Percentiles rank a stretch among this genome's conserved stretches.
Evolutionary conservation across 2,329 filamentous ascomycete species (phyloP).

Genomic region (Fusarium odoratissimum): DNA sequence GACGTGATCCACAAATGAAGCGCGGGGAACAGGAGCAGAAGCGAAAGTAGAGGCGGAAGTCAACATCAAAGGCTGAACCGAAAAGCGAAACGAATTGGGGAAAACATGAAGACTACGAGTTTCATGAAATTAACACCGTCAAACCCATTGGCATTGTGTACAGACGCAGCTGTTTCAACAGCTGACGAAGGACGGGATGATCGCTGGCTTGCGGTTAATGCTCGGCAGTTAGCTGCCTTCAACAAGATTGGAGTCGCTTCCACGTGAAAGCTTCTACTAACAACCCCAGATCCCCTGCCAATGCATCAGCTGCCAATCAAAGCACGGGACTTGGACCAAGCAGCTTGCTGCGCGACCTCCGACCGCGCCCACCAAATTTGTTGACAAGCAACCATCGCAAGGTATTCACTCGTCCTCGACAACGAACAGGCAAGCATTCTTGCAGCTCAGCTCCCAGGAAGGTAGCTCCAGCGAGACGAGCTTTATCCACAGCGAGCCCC

Average conservation of each 20-base stretch:
- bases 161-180: neutral
- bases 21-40: neutral
- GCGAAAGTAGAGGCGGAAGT: neutral
- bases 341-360: constrained; percentile 31
- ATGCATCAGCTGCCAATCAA: constrained; percentile 47
- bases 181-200: neutral
- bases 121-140: neutral
- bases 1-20: constrained; percentile 15
- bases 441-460: constrained; percentile 20
- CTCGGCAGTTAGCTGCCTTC: constrained; percentile 20
- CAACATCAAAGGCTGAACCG: neutral
- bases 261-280: constrained; percentile 39
- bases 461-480: constrained; percentile 15
- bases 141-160: neutral
- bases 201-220: constrained; percentile 38
- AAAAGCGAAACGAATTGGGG: neutral
- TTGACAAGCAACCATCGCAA: constrained; percentile 44
- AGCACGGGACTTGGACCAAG: constrained; percentile 39
- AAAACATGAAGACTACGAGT: neutral
- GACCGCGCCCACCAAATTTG: constrained; percentile 46
- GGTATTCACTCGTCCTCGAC: constrained; percentile 24
- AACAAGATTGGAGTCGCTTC: constrained; percentile 18
- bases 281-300: constrained; percentile 40
- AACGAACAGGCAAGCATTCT: constrained; percentile 28
- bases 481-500: constrained; percentile 4